Percentiles rank a stretch among this genome's conserved stretches.
Conservation (phyloP, 2,329 filamentous ascomycete species). For the Colletotrichum lindemuthianum region DNA sequence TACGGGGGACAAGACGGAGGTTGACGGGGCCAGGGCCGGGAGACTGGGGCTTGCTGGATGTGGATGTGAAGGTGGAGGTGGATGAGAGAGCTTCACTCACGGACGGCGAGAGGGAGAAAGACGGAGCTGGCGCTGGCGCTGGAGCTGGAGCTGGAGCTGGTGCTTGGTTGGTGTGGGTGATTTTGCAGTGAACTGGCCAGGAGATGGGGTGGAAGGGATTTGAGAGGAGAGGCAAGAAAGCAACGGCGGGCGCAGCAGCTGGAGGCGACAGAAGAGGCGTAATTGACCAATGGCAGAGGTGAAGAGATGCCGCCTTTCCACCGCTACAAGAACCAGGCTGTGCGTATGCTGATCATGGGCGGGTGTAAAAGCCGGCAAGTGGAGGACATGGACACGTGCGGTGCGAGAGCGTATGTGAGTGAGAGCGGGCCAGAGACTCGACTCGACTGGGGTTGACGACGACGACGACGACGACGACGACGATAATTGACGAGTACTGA, state of each 20-base stretch:
- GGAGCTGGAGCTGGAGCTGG: too few relatives aligned
- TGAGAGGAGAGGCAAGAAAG: background rate
- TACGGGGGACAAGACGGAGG: slow-evolving; percentile 23
- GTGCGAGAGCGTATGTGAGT: slow-evolving; percentile 12
- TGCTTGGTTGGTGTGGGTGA: too few relatives aligned
- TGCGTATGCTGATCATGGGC: background rate
- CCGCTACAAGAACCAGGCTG: background rate
- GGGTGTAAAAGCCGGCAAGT: background rate
- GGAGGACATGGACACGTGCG: background rate
- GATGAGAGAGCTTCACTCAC: background rate
- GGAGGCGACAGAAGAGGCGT: background rate
- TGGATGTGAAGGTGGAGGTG: slow-evolving; percentile 7
- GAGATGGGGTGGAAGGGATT: too few relatives aligned
- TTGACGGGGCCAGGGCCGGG: slow-evolving; percentile 16
- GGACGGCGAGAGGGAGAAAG: too few relatives aligned
- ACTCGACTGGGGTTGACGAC: too few relatives aligned
- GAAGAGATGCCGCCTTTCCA: slow-evolving; percentile 9
- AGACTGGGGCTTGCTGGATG: background rate
- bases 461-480: too few relatives aligned
- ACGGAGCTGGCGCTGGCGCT: too few relatives aligned
- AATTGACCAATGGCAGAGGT: slow-evolving; percentile 22
- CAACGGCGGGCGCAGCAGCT: slow-evolving; percentile 25
- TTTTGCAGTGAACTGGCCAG: too few relatives aligned
- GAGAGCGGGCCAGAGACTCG: too few relatives aligned
- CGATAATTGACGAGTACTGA: too few relatives aligned